A percentile compares a stretch with the other conserved stretches of the same genome.
phyloP scores from a whole-genome alignment of 345 rosid genomes.

The Capsella bursapastoris region DNA sequence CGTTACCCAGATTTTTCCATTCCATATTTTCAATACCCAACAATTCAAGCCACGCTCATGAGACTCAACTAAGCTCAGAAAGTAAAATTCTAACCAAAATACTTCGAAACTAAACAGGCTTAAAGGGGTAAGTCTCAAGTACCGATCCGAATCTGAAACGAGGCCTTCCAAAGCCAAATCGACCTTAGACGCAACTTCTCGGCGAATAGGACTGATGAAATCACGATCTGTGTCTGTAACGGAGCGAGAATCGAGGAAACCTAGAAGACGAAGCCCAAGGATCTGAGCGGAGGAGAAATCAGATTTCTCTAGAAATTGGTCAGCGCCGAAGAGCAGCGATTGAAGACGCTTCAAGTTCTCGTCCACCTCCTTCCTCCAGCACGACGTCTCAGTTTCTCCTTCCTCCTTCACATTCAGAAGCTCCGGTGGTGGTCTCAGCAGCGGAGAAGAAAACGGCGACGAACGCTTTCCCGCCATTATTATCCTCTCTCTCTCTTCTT shows the following conservation, averaged over 20 bases:
- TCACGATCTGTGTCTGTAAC: slow-evolving; percentile 58
- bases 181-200: slow-evolving; percentile 67
- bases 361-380: slow-evolving; percentile 80
- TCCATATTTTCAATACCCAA: not conserved
- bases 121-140: slow-evolving; percentile 8
- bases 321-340: slow-evolving; percentile 83
- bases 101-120: not conserved
- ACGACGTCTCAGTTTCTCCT: slow-evolving; percentile 43
- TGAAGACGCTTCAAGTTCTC: slow-evolving; percentile 85
- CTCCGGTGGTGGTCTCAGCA: slow-evolving; percentile 40
- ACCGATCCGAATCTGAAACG: slow-evolving; percentile 80
- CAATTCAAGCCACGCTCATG: slow-evolving; percentile 24
- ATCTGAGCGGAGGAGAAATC: slow-evolving; percentile 74
- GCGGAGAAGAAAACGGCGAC: slow-evolving; percentile 46
- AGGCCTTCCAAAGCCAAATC: slow-evolving; percentile 66
- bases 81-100: not conserved
- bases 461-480: slow-evolving; percentile 62
- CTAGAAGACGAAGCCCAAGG: slow-evolving; percentile 82
- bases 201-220: slow-evolving; percentile 70
- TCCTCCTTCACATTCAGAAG: slow-evolving; percentile 32
- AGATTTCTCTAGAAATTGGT: slow-evolving; percentile 64
- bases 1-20: not conserved
- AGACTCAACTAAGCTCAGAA: not conserved
- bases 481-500: not conserved
- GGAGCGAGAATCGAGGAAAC: slow-evolving; percentile 84